Evolutionary conservation across 352 stramenopile species (phyloP), one percentile per base, ranked within the genome.

Genomic region (Phytophthora kernoviae): DNA sequence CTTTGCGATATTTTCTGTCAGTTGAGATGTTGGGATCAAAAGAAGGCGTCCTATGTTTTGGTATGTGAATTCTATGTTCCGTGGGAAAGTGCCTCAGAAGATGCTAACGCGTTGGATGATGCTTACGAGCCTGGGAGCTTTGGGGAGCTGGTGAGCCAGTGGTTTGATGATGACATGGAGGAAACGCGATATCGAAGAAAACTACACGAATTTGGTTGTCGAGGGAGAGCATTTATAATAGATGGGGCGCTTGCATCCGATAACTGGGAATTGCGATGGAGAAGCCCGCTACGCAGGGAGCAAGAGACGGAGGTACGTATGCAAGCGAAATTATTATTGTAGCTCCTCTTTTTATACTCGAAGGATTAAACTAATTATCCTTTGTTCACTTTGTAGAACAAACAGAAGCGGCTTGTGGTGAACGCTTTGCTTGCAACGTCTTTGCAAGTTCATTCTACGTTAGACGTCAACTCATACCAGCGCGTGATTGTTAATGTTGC

Each of bases 181-280:
- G 66, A 83, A 43, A 64, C 70, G 17, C 64, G 69, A 5, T 75
- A 87, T 46, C 62, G 73, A 33, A 47, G 65, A 1, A 80, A 73
- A 45, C 57, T 87, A 4, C 50, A 81, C 1, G 75, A 85, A 9
- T 65, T 87, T 39, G 60, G 67, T 18, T 68, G 63, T 27, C 64
- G 57, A 30, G 32, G 58, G 6, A 71, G 83, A 47, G 52, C 54
- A 7, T 67, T 86, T 8, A 44, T 34, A 11, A 64, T 90, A 34
- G 42, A 70, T 10, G 49, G 70, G 4, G 33, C 59, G 3, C 20
- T 68, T 18, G 50, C 77, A 17, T 90, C 84, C 5, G 80, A 91
- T 24, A 90, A 86, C 17, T 94, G 86, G 86, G 84, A 94, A 52
- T 26, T 94, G 36, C 69, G 84, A 43, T 94, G 86, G 86, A 75